These are phyloP conservation scores for Triticum aestivum DNA, from an alignment of 176 grass and related monocot genomes.

Conservation along the genomic window IWGSC_CS_RefSeq_v2.1 NC_057814.1:138953129-138953628, in stretches of 20 bases:
- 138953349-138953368: slow-evolving; percentile 85
- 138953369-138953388: slow-evolving; percentile 80
- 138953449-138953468: slow-evolving; percentile 98
- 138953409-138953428: slow-evolving; percentile 96
- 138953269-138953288: slow-evolving; percentile 86
- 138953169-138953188: slow-evolving; percentile 95
- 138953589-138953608: slow-evolving; percentile 98
- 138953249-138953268: slow-evolving; percentile 80
- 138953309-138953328: slow-evolving; percentile 83
- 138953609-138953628: slow-evolving; percentile 92
- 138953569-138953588: slow-evolving; percentile 93
- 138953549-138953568: slow-evolving; percentile 94
- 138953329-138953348: slow-evolving; percentile 76
- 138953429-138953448: slow-evolving; percentile 85
- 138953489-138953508: slow-evolving; percentile 97
- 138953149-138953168: slow-evolving; percentile 74
- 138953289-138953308: slow-evolving; percentile 95
- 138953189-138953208: slow-evolving; percentile 88
- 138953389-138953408: slow-evolving; percentile 80
- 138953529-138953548: slow-evolving; percentile 95
- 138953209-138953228: slow-evolving; percentile 76
- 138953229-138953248: slow-evolving; percentile 59
- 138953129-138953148: slow-evolving; percentile 77
- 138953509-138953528: slow-evolving; percentile 98
- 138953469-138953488: slow-evolving; percentile 80